Percentiles rank a stretch among this genome's conserved stretches.
Evolutionary conservation across 352 stramenopile genomes (phyloP).

Genomic region (Phytophthora foliorum): DNA sequence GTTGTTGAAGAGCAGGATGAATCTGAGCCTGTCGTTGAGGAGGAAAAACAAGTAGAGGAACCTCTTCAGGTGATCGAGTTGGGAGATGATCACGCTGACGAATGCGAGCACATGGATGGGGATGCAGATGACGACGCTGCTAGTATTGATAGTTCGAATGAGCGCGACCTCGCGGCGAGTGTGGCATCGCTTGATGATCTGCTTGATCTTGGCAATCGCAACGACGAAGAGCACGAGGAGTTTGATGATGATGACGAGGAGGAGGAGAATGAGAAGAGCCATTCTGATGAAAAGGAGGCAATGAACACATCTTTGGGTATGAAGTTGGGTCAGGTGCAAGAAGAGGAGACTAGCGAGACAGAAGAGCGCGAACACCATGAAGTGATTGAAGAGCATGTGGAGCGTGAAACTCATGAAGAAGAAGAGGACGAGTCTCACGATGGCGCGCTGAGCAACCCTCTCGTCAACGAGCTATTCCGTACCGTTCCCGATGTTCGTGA

Average conservation of each 20-base stretch:
- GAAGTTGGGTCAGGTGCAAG: constrained; percentile 38
- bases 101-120: constrained; percentile 1
- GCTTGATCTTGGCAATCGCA: constrained; percentile 33
- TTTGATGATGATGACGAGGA: constrained; percentile 37
- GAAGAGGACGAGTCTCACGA: constrained; percentile 26
- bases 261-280: constrained; percentile 10
- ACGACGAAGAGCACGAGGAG: constrained; percentile 38
- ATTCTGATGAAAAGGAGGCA: constrained; percentile 16
- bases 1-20: neutral
- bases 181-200: constrained; percentile 41
- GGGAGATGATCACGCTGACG: constrained; percentile 18
- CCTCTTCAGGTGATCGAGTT: neutral
- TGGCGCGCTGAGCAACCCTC: constrained; percentile 52
- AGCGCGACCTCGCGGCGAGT: constrained; percentile 41
- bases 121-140: constrained; percentile 29
- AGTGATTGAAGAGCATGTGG: neutral
- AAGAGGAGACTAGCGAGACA: constrained; percentile 30
- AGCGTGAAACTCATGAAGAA: neutral
- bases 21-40: neutral
- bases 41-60: neutral
- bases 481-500: constrained; percentile 57
- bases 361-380: constrained; percentile 19
- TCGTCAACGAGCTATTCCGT: constrained; percentile 65
- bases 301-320: constrained; percentile 30
- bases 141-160: constrained; percentile 32